Base-by-base conservation (phyloP, 2,329 filamentous ascomycete genomes). In the Calonectria hawksworthii region DNA sequence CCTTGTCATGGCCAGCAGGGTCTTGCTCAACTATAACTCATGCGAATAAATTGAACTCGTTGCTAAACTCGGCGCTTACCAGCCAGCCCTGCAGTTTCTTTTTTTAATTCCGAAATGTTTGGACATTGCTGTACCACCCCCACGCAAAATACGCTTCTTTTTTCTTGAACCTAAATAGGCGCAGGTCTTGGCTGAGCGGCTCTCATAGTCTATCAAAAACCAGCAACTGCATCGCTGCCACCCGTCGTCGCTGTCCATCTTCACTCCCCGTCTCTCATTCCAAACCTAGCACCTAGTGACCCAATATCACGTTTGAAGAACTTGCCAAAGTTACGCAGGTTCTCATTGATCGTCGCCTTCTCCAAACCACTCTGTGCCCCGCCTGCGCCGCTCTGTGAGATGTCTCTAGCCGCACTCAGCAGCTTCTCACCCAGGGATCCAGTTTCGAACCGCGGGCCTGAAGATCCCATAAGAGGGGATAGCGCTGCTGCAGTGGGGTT, bases 311-410 rank as follows among this genome's bases (percentile, higher is more conserved):
- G 89, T 76, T 94, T 93, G 88, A 99, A 99, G 86, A 99, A 98
- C 86, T 98, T 98, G 30, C 96, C 96, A 86, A 99, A 95, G 84
- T 95, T 98, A 87, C 95, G 96, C 85, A 99, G 84, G 85, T 98
- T 98, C 85, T 98, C 96, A 83, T 98, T 98, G 77, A 98, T 91
- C 68, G 94, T 95, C 10, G 91, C 92, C 80, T 93, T 92, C 70
- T 91, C 89, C 70, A 88, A 82, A 21, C 86, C 88, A 18, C 78
- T 87, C 75, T 86, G 86, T 47, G 82, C 86, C 78, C 70, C 80
- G n/a, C 77, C 80, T 65, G 79, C 77, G 70, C 78, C 80, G 26
- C 85, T 83, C 68, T 92, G 94, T 5, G 94, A 94, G 80, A 98
- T 95, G 81, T 98, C 96, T 75, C 96, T 90, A 11, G 96, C 96